Conservation (phyloP, 1,284 basidiomycete genomes). For the Boletellus dicymbophilus region DNA sequence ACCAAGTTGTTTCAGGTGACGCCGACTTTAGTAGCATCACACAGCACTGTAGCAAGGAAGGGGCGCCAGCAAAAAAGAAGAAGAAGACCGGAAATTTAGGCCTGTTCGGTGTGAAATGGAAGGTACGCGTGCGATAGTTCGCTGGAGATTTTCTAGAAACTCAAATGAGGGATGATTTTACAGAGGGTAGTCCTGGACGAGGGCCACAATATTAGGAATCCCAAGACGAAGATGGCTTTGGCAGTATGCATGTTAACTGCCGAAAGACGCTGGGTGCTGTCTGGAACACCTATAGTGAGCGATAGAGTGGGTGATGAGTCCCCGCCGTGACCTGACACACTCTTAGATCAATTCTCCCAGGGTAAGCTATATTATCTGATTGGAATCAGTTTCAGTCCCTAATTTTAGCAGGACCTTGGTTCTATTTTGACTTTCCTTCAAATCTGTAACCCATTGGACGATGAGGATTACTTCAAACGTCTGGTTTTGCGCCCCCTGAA, state of each 20-base stretch:
- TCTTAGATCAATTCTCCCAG: constrained; percentile 77
- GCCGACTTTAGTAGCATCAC: constrained; percentile 18
- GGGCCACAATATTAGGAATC: constrained; percentile 85
- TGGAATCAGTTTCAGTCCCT: background rate
- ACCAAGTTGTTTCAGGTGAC: constrained; percentile 51
- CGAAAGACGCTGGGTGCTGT: constrained; percentile 79
- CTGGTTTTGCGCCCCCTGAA: constrained; percentile 74
- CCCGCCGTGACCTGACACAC: background rate
- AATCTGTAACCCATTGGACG: constrained; percentile 81
- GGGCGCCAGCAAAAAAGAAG: constrained; percentile 46
- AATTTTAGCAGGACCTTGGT: constrained; percentile 68
- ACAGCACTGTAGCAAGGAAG: constrained; percentile 6
- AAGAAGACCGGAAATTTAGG: constrained; percentile 58
- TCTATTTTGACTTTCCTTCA: constrained; percentile 80
- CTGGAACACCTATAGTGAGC: constrained; percentile 85
- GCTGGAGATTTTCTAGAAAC: background rate
- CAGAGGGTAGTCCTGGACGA: constrained; percentile 86
- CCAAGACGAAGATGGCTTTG: constrained; percentile 80
- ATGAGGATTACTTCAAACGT: constrained; percentile 79
- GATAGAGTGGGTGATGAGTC: background rate
- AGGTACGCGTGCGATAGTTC: constrained; percentile 43
- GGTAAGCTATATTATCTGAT: constrained; percentile 33
- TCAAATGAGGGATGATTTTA: background rate
- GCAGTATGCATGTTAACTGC: constrained; percentile 70
- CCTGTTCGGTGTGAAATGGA: constrained; percentile 78